Conservation (phyloP, 805 yeast species). For the Saccharomycopsis vini region DNA sequence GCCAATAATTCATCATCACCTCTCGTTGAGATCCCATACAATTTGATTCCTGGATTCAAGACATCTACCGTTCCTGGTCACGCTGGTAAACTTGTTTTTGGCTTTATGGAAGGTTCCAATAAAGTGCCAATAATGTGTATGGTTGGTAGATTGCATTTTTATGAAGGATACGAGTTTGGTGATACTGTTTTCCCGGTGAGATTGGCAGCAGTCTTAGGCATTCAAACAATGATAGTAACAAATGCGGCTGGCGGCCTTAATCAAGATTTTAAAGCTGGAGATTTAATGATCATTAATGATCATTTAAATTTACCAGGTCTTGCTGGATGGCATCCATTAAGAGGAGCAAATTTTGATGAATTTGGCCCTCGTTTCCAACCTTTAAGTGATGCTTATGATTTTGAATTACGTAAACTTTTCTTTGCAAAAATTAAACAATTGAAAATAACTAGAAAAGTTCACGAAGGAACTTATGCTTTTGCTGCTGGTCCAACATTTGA, state of each 20-base stretch:
- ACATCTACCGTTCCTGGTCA: slow-evolving; percentile 86
- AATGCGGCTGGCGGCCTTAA: slow-evolving; percentile 95
- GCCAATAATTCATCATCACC: too few species aligned
- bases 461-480: slow-evolving; percentile 81
- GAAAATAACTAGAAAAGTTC: slow-evolving; percentile 45
- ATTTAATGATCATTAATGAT: slow-evolving; percentile 82
- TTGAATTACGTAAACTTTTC: slow-evolving; percentile 55
- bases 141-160: slow-evolving; percentile 89
- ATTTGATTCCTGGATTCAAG: slow-evolving; percentile 71
- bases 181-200: slow-evolving; percentile 84
- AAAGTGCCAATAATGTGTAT: slow-evolving; percentile 78
- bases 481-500: slow-evolving; percentile 95
- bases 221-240: slow-evolving; percentile 64
- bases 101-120: slow-evolving; percentile 57
- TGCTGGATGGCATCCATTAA: slow-evolving; percentile 77
- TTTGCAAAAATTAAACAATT: slow-evolving; percentile 45
- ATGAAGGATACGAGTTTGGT: slow-evolving; percentile 82
- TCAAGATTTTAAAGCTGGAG: slow-evolving; percentile 62
- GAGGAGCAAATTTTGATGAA: slow-evolving; percentile 74
- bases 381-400: slow-evolving; percentile 81
- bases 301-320: slow-evolving; percentile 89
- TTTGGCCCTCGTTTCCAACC: slow-evolving; percentile 87
- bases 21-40: slow-evolving; percentile 47
- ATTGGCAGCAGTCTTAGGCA: slow-evolving; percentile 56
- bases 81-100: slow-evolving; percentile 73